These are phyloP conservation scores for Xylaria sp. DNA, from an alignment of 2,329 filamentous ascomycete species.

Conservation along the genomic window DNA sequence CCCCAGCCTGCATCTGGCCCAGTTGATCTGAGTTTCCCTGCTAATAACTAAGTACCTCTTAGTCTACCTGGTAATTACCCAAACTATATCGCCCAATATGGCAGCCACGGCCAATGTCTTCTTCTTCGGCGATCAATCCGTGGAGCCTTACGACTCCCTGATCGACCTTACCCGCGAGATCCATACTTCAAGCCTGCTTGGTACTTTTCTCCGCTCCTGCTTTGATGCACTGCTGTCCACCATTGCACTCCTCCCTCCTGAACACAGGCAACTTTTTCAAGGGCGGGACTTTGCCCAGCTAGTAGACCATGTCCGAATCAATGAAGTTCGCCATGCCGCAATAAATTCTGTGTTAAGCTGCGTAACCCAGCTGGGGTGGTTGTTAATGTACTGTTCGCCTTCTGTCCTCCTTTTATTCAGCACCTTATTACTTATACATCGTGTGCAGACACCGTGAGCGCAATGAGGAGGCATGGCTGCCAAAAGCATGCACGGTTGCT, in stretches of 20 bases:
- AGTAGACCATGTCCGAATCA: slow-evolving; percentile 9
- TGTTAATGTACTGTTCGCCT: not conserved
- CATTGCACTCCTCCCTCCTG: not conserved
- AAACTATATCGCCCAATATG: slow-evolving; percentile 6
- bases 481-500: not conserved
- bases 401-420: not conserved
- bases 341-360: slow-evolving; percentile 15
- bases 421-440: slow-evolving; percentile 1
- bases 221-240: slow-evolving; percentile 12
- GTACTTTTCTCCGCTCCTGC: slow-evolving; percentile 12
- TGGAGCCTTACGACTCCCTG: slow-evolving; percentile 19
- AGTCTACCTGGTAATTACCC: no score
- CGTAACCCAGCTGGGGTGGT: slow-evolving; percentile 18
- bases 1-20: no score
- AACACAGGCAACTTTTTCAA: slow-evolving; percentile 9
- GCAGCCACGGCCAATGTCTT: slow-evolving; percentile 5
- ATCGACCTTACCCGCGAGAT: slow-evolving; percentile 14
- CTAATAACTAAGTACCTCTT: not conserved
- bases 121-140: slow-evolving; percentile 20
- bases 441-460: slow-evolving; percentile 13
- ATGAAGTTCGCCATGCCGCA: slow-evolving; percentile 15
- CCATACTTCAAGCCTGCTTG: slow-evolving; percentile 3
- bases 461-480: slow-evolving; percentile 14
- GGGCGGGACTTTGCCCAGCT: slow-evolving; percentile 18
- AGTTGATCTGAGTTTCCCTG: no score